Conservation (phyloP, 2,329 filamentous ascomycete species). For the Diaporthe ampelina region DNA sequence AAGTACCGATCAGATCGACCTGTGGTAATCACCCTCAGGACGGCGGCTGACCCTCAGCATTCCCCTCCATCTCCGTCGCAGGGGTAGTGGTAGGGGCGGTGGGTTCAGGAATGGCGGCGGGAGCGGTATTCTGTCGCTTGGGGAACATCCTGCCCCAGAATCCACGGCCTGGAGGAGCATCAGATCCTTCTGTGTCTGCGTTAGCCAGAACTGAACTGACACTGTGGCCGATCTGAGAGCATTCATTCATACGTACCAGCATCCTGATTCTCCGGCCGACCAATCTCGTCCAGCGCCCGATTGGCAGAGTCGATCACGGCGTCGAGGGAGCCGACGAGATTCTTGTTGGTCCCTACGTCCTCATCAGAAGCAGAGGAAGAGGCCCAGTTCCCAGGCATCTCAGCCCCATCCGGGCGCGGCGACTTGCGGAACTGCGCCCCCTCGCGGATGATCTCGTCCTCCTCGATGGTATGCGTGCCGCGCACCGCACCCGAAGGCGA, state of each 20-base stretch:
- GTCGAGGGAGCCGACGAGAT: slow-evolving; percentile 20
- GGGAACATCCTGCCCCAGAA: slow-evolving; percentile 39
- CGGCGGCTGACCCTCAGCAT: neutral
- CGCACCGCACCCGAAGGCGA: slow-evolving; percentile 38
- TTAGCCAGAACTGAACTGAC: neutral
- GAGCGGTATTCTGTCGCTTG: neutral
- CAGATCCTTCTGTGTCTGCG: neutral
- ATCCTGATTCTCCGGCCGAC: slow-evolving; percentile 1
- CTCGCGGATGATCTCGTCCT: slow-evolving; percentile 34
- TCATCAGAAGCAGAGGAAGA: slow-evolving; percentile 22
- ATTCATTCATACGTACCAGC: slow-evolving; percentile 27
- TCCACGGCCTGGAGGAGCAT: neutral
- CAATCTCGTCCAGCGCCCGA: slow-evolving; percentile 16
- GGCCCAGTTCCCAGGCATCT: slow-evolving; percentile 34
- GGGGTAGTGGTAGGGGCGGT: neutral
- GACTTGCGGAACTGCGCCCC: slow-evolving; percentile 39
- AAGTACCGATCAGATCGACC: no score
- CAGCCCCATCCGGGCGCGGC: slow-evolving; percentile 31
- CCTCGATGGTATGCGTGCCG: slow-evolving; percentile 29
- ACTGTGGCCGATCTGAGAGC: neutral
- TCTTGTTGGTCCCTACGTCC: neutral
- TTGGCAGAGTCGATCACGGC: slow-evolving; percentile 29
- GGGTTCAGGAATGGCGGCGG: neutral
- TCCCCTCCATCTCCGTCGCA: neutral
- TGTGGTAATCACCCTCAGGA: neutral